Evolutionary conservation across 257 asterid species (phyloP).

Genomic region (Gentiana macrophylla): DNA sequence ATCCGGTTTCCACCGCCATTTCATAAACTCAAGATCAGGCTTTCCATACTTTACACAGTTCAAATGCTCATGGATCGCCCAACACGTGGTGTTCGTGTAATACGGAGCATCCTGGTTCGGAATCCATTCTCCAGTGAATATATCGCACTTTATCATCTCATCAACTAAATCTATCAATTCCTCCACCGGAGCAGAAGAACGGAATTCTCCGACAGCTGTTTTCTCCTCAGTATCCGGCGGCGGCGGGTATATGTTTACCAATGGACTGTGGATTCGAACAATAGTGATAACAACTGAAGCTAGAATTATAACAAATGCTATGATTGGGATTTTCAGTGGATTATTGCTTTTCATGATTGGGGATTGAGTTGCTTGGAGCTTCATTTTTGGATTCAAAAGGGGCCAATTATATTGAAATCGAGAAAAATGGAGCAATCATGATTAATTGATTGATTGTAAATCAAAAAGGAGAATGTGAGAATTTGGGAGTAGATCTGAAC

Average conservation of each 20-base stretch:
- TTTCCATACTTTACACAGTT: slow-evolving; percentile 26
- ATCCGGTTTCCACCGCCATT: slow-evolving; percentile 27
- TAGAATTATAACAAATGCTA: background rate
- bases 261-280: slow-evolving; percentile 15
- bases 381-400: background rate
- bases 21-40: slow-evolving; percentile 19
- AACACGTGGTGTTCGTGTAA: slow-evolving; percentile 18
- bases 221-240: background rate
- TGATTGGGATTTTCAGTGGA: slow-evolving; percentile 4
- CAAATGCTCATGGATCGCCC: slow-evolving; percentile 21
- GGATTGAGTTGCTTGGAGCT: slow-evolving; percentile 1
- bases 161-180: slow-evolving; percentile 4
- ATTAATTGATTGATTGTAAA: too few species aligned
- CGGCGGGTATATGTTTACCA: slow-evolving; percentile 6
- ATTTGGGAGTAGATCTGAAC: too few species aligned
- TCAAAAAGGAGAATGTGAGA: too few species aligned
- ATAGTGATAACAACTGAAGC: slow-evolving; percentile 9
- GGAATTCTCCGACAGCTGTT: background rate
- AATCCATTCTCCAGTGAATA: slow-evolving; percentile 24
- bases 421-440: too few species aligned
- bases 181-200: slow-evolving; percentile 1
- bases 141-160: slow-evolving; percentile 10
- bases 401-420: too few species aligned
- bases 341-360: slow-evolving; percentile 5
- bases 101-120: slow-evolving; percentile 21